A percentile compares a stretch with the other conserved stretches of the same genome.
Evolutionary conservation across 352 stramenopile genomes (phyloP).

Genomic region (Globisporangium alternatum): DNA sequence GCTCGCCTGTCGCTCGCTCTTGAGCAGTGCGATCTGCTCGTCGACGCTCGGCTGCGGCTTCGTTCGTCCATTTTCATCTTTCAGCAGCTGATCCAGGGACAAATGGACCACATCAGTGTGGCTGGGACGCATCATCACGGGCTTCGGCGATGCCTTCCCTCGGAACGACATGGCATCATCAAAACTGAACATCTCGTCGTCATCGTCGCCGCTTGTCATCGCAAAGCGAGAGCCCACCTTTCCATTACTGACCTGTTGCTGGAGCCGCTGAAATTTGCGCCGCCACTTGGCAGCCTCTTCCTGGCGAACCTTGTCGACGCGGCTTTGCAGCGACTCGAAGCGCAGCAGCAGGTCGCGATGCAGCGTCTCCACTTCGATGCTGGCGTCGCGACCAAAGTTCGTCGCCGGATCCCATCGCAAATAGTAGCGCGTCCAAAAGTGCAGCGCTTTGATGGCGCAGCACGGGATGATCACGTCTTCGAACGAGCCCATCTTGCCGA

Average conservation of each 20-base stretch:
- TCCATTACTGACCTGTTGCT: slow-evolving; percentile 8
- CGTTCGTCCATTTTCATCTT: slow-evolving; percentile 6
- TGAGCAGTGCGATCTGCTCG: slow-evolving; percentile 31
- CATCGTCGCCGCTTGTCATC: slow-evolving; percentile 17
- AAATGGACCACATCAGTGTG: slow-evolving; percentile 18
- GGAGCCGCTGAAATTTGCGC: slow-evolving; percentile 20
- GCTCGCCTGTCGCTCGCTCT: slow-evolving; percentile 27
- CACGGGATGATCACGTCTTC: slow-evolving; percentile 72
- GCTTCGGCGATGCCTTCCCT: not conserved
- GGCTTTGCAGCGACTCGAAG: slow-evolving; percentile 28
- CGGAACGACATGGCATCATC: slow-evolving; percentile 5
- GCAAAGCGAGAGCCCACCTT: slow-evolving; percentile 4
- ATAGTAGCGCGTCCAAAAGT: slow-evolving; percentile 81
- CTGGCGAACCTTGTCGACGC: slow-evolving; percentile 22
- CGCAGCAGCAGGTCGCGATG: slow-evolving; percentile 47
- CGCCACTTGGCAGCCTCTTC: slow-evolving; percentile 33
- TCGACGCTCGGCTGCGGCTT: slow-evolving; percentile 20
- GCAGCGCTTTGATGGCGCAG: slow-evolving; percentile 59
- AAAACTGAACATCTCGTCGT: slow-evolving; percentile 24
- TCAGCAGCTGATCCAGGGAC: slow-evolving; percentile 13
- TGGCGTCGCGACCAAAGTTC: slow-evolving; percentile 54
- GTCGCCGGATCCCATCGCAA: slow-evolving; percentile 69
- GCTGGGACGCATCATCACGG: slow-evolving; percentile 8
- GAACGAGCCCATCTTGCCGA: slow-evolving; percentile 26
- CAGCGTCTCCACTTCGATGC: slow-evolving; percentile 52